These are phyloP conservation scores for Cyclotella baltica DNA, from an alignment of 108 stramenopile genomes.

Conservation along the genomic window DNA sequence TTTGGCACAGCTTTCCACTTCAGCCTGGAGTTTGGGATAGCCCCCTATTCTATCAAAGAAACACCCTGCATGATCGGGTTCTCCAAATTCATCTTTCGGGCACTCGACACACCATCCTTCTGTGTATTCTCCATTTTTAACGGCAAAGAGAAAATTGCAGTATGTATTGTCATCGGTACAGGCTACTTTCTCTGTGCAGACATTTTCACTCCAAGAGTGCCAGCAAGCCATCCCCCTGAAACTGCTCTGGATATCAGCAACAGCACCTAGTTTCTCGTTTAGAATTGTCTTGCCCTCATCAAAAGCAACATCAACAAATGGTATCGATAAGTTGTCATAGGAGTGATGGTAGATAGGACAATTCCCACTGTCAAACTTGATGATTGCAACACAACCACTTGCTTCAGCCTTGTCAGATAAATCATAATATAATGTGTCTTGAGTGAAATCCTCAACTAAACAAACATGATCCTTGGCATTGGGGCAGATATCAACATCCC, in stretches of 20 bases:
- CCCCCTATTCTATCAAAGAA: too few species aligned
- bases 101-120: neutral
- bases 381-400: constrained; percentile 3
- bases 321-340: too few species aligned
- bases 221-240: too few species aligned
- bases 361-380: too few species aligned
- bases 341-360: too few species aligned
- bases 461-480: constrained; percentile 10
- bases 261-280: neutral
- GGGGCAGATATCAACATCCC: neutral
- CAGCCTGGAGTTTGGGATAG: neutral
- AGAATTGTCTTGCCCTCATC: neutral
- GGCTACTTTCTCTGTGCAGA: too few species aligned
- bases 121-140: too few species aligned
- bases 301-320: too few species aligned
- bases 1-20: neutral
- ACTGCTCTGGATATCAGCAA: neutral
- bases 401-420: neutral
- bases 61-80: neutral
- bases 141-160: too few species aligned
- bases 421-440: neutral
- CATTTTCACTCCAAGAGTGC: too few species aligned
- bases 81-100: constrained; percentile 2
- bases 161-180: too few species aligned
- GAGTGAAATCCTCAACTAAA: constrained; percentile 10